phyloP scores from a whole-genome alignment of 768 basidiomycete genomes.

The Xerocomus brunneocitrinus region DNA sequence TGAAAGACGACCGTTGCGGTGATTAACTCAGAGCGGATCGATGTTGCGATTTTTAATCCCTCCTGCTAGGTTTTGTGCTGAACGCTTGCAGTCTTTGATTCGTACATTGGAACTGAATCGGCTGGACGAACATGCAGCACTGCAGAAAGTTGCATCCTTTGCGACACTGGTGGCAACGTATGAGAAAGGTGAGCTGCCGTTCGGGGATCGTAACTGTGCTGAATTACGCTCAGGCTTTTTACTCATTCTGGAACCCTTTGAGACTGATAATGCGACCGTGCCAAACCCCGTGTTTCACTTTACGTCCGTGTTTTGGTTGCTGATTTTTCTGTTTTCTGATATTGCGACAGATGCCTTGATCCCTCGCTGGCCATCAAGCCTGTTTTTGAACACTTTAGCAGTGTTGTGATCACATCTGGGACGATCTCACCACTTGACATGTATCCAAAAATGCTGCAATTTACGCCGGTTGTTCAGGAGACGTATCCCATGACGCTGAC shows the following conservation, averaged over 20 bases:
- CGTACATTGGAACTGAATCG: conserved; percentile 86
- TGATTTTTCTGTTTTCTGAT: conserved; percentile 7
- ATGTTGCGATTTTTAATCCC: not conserved
- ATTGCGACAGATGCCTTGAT: conserved; percentile 75
- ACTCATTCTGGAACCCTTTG: conserved; percentile 95
- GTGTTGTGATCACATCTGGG: conserved; percentile 97
- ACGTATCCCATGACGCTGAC: conserved; percentile 97
- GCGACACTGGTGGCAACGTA: conserved; percentile 97
- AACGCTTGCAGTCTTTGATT: conserved; percentile 90
- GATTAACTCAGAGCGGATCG: conserved; percentile 17
- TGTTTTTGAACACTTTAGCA: conserved; percentile 96
- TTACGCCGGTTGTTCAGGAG: conserved; percentile 94
- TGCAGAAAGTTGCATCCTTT: conserved; percentile 95
- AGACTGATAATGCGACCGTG: conserved; percentile 97
- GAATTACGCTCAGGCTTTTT: conserved; percentile 65
- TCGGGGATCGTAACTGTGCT: not conserved
- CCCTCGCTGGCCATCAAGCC: conserved; percentile 97
- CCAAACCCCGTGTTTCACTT: conserved; percentile 99
- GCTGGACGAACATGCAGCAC: conserved; percentile 84
- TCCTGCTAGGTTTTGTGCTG: conserved; percentile 81
- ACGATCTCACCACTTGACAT: conserved; percentile 98
- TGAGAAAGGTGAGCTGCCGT: conserved; percentile 68
- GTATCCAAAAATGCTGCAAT: conserved; percentile 99
- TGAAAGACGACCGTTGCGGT: conserved; percentile 89
- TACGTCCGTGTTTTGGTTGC: conserved; percentile 51